phyloP scores from a whole-genome alignment of 306 rosid species.

The Abrus precatorius region DNA sequence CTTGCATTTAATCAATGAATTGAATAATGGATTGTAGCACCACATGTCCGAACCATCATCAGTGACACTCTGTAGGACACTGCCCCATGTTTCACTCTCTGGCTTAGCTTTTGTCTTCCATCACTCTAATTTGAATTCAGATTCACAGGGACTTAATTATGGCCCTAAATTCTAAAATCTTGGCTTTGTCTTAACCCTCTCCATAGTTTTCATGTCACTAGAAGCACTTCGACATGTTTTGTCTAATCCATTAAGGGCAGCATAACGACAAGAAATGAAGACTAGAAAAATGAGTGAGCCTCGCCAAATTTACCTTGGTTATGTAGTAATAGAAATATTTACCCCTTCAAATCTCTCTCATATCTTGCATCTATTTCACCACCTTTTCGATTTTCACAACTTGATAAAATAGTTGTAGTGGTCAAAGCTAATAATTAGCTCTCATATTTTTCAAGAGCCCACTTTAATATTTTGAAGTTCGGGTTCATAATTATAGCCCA shows the following conservation, averaged over 20 bases:
- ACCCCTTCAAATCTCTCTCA: constrained; percentile 27
- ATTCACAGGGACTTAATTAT: constrained; percentile 38
- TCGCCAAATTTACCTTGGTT: constrained; percentile 22
- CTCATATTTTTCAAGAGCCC: constrained; percentile 14
- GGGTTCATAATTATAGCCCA: constrained; percentile 43
- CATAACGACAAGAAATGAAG: constrained; percentile 40
- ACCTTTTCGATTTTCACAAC: constrained; percentile 36
- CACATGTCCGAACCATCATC: constrained; percentile 39
- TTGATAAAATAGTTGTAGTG: constrained; percentile 7
- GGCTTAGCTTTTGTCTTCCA: constrained; percentile 22
- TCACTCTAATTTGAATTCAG: constrained; percentile 16
- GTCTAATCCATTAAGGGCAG: constrained; percentile 25
- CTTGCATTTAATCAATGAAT: constrained; percentile 51
- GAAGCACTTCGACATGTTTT: constrained; percentile 29
- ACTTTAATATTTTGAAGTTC: constrained; percentile 38
- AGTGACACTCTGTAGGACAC: constrained; percentile 41
- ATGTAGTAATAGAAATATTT: not conserved
- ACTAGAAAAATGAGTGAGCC: not conserved
- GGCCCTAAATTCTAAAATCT: not conserved
- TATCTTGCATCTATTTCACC: constrained; percentile 39
- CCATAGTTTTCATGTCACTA: not conserved
- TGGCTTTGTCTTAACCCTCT: constrained; percentile 13
- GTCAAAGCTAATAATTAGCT: constrained; percentile 52
- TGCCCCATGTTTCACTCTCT: constrained; percentile 35
- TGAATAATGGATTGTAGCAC: constrained; percentile 29